phyloP scores from a whole-genome alignment of 2,329 filamentous ascomycete genomes.

The Davidsoniella australis region DNA sequence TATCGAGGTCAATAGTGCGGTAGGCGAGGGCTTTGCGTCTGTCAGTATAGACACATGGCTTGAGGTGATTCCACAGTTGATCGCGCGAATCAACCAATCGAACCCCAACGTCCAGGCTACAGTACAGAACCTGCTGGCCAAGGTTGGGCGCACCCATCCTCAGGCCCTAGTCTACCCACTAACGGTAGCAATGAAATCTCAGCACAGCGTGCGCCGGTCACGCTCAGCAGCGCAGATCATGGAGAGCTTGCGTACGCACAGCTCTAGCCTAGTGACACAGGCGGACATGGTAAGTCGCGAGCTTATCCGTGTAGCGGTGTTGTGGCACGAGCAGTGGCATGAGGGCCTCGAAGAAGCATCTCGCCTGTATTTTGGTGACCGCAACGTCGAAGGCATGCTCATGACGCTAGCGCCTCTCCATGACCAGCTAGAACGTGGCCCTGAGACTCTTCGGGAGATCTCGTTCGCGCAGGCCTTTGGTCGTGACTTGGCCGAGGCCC shows the following conservation, averaged over 20 bases:
- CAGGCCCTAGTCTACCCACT: slow-evolving; percentile 93
- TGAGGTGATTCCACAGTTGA: slow-evolving; percentile 92
- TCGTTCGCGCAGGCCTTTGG: slow-evolving; percentile 97
- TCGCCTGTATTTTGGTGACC: slow-evolving; percentile 88
- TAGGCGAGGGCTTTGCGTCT: slow-evolving; percentile 77
- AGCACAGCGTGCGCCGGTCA: slow-evolving; percentile 63
- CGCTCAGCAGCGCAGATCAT: slow-evolving; percentile 85
- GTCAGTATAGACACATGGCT: slow-evolving; percentile 98
- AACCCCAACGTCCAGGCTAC: slow-evolving; percentile 76
- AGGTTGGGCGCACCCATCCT: slow-evolving; percentile 85
- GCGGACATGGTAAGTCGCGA: slow-evolving; percentile 91
- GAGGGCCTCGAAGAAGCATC: slow-evolving; percentile 95
- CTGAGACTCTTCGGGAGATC: slow-evolving; percentile 85
- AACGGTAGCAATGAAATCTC: slow-evolving; percentile 94
- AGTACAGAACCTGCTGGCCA: slow-evolving; percentile 79
- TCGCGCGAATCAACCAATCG: slow-evolving; percentile 92
- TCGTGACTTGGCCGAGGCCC: slow-evolving; percentile 81
- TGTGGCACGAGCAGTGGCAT: slow-evolving; percentile 99
- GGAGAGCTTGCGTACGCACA: slow-evolving; percentile 95
- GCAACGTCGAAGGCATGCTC: slow-evolving; percentile 97
- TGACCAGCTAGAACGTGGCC: slow-evolving; percentile 74
- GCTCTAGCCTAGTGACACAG: slow-evolving; percentile 79
- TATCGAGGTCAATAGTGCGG: slow-evolving; percentile 69
- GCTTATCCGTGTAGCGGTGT: slow-evolving; percentile 84
- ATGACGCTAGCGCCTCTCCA: slow-evolving; percentile 77